Evolutionary conservation across 345 rosid genomes (phyloP).

Genomic region (Leavenworthia alabamica): DNA sequence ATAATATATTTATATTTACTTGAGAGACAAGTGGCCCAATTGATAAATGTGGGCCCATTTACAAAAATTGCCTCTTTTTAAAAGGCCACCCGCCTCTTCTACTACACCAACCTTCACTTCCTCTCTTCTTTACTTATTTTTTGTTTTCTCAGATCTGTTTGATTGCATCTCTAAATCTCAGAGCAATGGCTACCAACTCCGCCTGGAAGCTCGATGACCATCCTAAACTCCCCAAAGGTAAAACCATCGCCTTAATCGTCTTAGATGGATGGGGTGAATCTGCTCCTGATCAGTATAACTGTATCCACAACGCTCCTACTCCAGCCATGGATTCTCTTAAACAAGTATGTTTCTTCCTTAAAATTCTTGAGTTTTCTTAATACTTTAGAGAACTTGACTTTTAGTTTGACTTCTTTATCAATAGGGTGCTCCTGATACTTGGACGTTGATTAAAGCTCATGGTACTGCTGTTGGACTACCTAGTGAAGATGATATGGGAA

Average conservation of each 20-base stretch:
- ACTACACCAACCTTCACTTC: conserved; percentile 16
- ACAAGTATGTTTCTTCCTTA: conserved; percentile 33
- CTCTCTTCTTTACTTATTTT: no score
- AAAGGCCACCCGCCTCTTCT: conserved; percentile 27
- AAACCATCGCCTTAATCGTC: conserved; percentile 67
- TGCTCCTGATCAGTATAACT: conserved; percentile 69
- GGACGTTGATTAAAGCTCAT: conserved; percentile 89
- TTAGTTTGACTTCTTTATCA: conserved; percentile 12
- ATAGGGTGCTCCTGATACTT: conserved; percentile 62
- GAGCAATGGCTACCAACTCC: conserved; percentile 55
- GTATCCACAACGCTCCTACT: conserved; percentile 86
- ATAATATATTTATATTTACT: not conserved
- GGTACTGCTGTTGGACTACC: conserved; percentile 95
- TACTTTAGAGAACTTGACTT: conserved; percentile 41
- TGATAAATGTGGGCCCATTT: not conserved
- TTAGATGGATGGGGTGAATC: conserved; percentile 99
- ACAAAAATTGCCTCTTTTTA: conserved; percentile 7
- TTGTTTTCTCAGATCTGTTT: conserved; percentile 13
- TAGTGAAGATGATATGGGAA: conserved; percentile 96
- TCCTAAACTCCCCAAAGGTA: conserved; percentile 69
- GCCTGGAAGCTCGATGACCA: conserved; percentile 73
- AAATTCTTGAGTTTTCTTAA: conserved; percentile 47
- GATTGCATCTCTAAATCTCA: conserved; percentile 21
- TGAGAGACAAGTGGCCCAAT: conserved; percentile 28
- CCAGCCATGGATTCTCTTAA: conserved; percentile 93